Evolutionary conservation across 352 stramenopile species (phyloP).

Genomic region (Globisporangium recalcitrans): DNA sequence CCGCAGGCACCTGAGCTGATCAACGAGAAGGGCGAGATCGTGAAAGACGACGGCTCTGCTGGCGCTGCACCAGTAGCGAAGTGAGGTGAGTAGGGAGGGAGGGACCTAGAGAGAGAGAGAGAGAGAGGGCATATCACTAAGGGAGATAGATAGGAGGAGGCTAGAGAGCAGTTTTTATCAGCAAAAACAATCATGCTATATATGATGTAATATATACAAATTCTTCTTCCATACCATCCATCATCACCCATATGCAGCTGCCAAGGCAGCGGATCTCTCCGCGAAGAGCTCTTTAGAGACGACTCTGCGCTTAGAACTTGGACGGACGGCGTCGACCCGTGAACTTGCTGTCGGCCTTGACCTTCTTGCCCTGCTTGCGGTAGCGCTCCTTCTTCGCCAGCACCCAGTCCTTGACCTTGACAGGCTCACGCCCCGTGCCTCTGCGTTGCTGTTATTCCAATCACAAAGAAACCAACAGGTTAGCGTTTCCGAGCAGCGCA

Average conservation of each 20-base stretch:
- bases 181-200: slow-evolving; percentile 23
- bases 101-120: background rate
- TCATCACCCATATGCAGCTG: background rate
- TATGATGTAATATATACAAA: slow-evolving; percentile 57
- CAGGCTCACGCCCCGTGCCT: slow-evolving; percentile 40
- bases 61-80: background rate
- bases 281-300: background rate
- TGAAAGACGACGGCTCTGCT: slow-evolving; percentile 23
- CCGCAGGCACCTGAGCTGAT: slow-evolving; percentile 78
- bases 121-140: background rate
- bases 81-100: background rate
- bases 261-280: background rate
- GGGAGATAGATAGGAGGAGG: background rate
- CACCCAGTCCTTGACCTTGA: slow-evolving; percentile 94
- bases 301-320: slow-evolving; percentile 85
- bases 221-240: slow-evolving; percentile 1
- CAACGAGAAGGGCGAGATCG: slow-evolving; percentile 77
- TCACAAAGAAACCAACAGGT: too few relatives aligned
- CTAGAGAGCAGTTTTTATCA: background rate
- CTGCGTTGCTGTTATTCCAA: slow-evolving; percentile 43
- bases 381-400: slow-evolving; percentile 97
- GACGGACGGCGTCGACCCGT: slow-evolving; percentile 93
- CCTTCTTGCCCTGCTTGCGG: slow-evolving; percentile 96
- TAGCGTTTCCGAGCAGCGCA: background rate
- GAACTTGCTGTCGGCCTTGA: slow-evolving; percentile 98